These are phyloP conservation scores for Lactuca saligna DNA, from an alignment of 129 eudicot genomes.

Conservation along the genomic window DNA sequence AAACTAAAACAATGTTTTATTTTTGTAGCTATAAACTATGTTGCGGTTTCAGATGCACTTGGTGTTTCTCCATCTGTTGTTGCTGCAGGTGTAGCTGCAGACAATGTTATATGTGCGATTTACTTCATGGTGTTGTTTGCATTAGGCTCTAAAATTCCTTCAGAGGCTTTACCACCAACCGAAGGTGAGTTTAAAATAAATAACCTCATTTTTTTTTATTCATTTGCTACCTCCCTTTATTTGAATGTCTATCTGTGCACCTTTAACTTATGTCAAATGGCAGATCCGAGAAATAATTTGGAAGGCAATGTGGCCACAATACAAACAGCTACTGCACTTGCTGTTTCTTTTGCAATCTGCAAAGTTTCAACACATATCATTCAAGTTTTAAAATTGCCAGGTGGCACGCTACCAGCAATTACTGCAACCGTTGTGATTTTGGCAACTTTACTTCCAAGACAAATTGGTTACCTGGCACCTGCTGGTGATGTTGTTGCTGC, in stretches of 20 bases:
- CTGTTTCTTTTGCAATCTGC: slow-evolving; percentile 74
- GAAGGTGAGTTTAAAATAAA: slow-evolving; percentile 33
- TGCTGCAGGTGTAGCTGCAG: slow-evolving; percentile 97
- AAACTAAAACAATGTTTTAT: neutral
- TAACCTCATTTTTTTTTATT: neutral
- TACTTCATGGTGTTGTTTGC: slow-evolving; percentile 72
- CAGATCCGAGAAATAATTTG: slow-evolving; percentile 41
- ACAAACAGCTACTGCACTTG: slow-evolving; percentile 65
- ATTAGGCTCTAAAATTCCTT: slow-evolving; percentile 70
- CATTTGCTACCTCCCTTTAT: neutral
- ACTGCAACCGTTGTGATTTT: slow-evolving; percentile 70
- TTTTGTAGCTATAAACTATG: slow-evolving; percentile 74
- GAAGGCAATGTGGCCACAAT: slow-evolving; percentile 44
- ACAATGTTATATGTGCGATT: slow-evolving; percentile 75
- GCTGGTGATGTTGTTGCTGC: slow-evolving; percentile 73
- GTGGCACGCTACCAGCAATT: slow-evolving; percentile 62
- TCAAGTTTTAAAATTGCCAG: slow-evolving; percentile 44
- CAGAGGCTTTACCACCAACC: slow-evolving; percentile 46
- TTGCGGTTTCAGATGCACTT: slow-evolving; percentile 82
- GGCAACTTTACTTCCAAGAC: slow-evolving; percentile 66
- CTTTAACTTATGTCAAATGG: slow-evolving; percentile 17
- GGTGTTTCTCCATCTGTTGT: slow-evolving; percentile 64
- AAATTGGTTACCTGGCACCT: slow-evolving; percentile 66
- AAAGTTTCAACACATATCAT: slow-evolving; percentile 47
- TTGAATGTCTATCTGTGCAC: slow-evolving; percentile 3